These are phyloP conservation scores for Boletus tylopilopsis DNA, from an alignment of 768 basidiomycete genomes.

Conservation along the genomic window DNA sequence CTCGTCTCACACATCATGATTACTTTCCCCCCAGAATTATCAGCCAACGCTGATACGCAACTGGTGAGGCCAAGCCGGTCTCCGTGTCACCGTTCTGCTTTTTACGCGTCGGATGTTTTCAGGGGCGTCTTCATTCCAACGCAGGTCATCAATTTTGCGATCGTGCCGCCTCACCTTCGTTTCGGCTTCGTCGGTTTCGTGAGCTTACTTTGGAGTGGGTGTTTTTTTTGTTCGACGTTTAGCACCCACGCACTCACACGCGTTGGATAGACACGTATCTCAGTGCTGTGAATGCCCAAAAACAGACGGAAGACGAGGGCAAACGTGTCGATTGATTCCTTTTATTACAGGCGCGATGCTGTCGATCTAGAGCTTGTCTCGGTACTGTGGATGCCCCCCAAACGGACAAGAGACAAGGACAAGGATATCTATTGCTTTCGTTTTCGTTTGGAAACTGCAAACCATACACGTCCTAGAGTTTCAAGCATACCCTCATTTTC, in stretches of 20 bases:
- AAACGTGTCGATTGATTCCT: slow-evolving; percentile 1
- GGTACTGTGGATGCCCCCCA: too few species aligned
- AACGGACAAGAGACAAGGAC: too few species aligned
- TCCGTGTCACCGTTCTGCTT: background rate
- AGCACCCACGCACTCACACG: background rate
- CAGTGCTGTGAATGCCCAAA: slow-evolving; percentile 49
- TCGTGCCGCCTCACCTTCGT: slow-evolving; percentile 75
- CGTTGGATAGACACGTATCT: slow-evolving; percentile 52
- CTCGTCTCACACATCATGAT: too few species aligned
- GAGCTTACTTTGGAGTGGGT: slow-evolving; percentile 80
- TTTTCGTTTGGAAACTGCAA: too few species aligned
- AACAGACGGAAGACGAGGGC: slow-evolving; percentile 2
- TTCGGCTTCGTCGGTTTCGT: slow-evolving; percentile 73
- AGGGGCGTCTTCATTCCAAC: slow-evolving; percentile 76
- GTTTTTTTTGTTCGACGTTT: background rate
- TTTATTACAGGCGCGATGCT: background rate
- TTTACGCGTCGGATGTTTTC: background rate
- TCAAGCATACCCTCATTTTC: slow-evolving; percentile 5
- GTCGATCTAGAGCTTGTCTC: too few species aligned
- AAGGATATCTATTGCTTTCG: too few species aligned
- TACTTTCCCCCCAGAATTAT: slow-evolving; percentile 55
- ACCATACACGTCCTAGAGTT: slow-evolving; percentile 12
- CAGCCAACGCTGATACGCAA: slow-evolving; percentile 70
- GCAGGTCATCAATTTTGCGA: slow-evolving; percentile 73
- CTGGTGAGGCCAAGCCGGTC: slow-evolving; percentile 47